Evolutionary conservation across 2,329 filamentous ascomycete species (phyloP).

Genomic region (Thielaviopsis musarum): DNA sequence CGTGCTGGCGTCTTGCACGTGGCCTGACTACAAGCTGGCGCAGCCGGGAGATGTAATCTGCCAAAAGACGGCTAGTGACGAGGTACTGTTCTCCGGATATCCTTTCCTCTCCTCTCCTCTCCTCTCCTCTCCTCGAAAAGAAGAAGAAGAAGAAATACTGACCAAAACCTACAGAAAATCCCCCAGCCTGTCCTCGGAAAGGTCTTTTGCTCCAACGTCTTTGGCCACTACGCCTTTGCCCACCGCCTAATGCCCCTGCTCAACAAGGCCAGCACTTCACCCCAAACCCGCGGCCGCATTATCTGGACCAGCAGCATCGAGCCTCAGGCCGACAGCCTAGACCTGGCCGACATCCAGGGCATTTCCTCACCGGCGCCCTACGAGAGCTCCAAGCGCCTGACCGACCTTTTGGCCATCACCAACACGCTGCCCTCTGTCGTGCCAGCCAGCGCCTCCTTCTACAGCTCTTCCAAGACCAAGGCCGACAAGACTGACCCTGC

Average conservation of each 20-base stretch:
- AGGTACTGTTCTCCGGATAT: neutral
- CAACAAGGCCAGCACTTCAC: conserved; percentile 24
- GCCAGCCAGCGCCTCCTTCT: conserved; percentile 20
- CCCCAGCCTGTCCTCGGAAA: conserved; percentile 48
- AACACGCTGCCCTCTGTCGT: conserved; percentile 45
- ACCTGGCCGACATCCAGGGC: conserved; percentile 59
- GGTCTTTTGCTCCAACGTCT: conserved; percentile 82
- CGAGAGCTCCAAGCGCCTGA: conserved; percentile 74
- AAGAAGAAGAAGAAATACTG: neutral
- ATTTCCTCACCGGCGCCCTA: conserved; percentile 49
- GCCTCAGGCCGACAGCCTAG: conserved; percentile 36
- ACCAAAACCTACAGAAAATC: neutral
- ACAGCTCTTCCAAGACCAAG: neutral
- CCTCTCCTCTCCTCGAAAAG: neutral
- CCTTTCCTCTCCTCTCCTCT: neutral
- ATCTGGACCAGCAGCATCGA: conserved; percentile 83
- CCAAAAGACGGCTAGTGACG: neutral
- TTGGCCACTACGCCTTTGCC: conserved; percentile 82
- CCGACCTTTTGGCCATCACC: conserved; percentile 67
- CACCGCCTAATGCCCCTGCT: conserved; percentile 68
- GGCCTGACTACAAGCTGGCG: conserved; percentile 60
- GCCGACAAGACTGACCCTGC: conserved; percentile 5
- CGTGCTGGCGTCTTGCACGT: conserved; percentile 52
- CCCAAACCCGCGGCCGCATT: conserved; percentile 42
- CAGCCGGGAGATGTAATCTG: conserved; percentile 21